Conservation (phyloP, 371 early-diverging fungal species). For the Umbelopsis sp. region DNA sequence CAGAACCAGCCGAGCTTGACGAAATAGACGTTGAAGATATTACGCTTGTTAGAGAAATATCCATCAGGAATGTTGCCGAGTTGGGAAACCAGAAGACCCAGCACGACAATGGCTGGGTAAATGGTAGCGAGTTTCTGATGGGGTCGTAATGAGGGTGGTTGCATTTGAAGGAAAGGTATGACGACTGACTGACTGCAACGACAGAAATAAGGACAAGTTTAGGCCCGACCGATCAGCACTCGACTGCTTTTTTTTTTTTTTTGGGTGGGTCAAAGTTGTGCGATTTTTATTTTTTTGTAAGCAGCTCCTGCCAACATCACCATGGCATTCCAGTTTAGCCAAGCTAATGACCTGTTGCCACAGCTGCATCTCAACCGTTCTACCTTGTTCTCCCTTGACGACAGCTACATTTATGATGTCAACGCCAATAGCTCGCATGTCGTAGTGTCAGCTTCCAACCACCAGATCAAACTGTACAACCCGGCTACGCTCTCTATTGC, state of each 20-base stretch:
- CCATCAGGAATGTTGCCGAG: slow-evolving; percentile 37
- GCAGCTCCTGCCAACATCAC: neutral
- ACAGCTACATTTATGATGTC: slow-evolving; percentile 72
- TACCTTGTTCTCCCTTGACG: slow-evolving; percentile 45
- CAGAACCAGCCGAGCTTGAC: slow-evolving; percentile 90
- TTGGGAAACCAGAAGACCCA: slow-evolving; percentile 33
- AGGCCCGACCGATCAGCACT: neutral
- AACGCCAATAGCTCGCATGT: slow-evolving; percentile 55
- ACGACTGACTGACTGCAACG: neutral
- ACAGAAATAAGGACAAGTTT: neutral
- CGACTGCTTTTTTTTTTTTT: neutral
- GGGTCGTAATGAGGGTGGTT: slow-evolving; percentile 25
- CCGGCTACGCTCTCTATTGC: slow-evolving; percentile 52
- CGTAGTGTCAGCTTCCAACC: slow-evolving; percentile 70
- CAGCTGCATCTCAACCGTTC: neutral
- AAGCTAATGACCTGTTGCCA: neutral
- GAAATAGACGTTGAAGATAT: slow-evolving; percentile 75
- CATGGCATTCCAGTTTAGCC: neutral
- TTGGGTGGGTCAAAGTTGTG: neutral
- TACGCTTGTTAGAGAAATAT: slow-evolving; percentile 73
- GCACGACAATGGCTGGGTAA: slow-evolving; percentile 32
- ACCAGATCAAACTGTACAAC: slow-evolving; percentile 71
- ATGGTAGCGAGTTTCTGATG: slow-evolving; percentile 37
- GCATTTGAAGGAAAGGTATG: slow-evolving; percentile 5
- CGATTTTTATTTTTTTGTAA: neutral